Base-by-base conservation (phyloP, 2,329 filamentous ascomycete genomes). In the Aspergillus ochraceoroseus region DNA sequence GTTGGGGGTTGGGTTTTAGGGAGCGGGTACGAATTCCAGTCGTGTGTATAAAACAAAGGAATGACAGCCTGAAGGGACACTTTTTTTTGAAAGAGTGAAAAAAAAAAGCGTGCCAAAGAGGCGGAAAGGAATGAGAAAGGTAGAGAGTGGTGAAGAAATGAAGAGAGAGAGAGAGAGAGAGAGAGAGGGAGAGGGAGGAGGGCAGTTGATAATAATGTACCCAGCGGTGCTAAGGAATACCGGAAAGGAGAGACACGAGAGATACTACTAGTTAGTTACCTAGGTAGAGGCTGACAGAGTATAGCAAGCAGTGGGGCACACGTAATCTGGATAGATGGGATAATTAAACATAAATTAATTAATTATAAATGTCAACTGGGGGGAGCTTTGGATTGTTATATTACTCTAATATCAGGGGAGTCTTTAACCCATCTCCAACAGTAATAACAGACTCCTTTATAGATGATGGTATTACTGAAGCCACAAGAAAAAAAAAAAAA, bases 21-120 rank as follows among this genome's bases (percentile, higher is more conserved):
- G 38, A 32, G 33, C n/a, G 28, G 36, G 34, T 51, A 49, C 39
- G 48, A 43, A 39, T 30, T 46, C 43, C 42, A 45, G 45, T 35
- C 36, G 31, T 38, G 37, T 47, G 43, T 29, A 39, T 25, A 31
- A 17, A 6, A 43, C 39, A 57, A 63, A 53, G 60, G 60, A 63
- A 50, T 57, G 60, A 60, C 59, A 57, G 55, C 54, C 59, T 49
- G 37, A 32, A 32, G 19, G 46, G 37, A 39, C 43, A 54, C 55
- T 55, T 55, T 53, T n/a, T 53, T 54, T 57, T 56, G 40, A 61
- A 58, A 9, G 57, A 61, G 55, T 51, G 57, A 52, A 54, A 57
- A 54, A 57, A 54, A 44, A 52, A 57, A 53, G 51, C 46, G 49
- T 32, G 41, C 41, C 48, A 34, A 46, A n/a, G n/a, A n/a, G 46